These are phyloP conservation scores for Xylariaceae sp. DNA, from an alignment of 2,329 filamentous ascomycete genomes.

Conservation along the genomic window DNA sequence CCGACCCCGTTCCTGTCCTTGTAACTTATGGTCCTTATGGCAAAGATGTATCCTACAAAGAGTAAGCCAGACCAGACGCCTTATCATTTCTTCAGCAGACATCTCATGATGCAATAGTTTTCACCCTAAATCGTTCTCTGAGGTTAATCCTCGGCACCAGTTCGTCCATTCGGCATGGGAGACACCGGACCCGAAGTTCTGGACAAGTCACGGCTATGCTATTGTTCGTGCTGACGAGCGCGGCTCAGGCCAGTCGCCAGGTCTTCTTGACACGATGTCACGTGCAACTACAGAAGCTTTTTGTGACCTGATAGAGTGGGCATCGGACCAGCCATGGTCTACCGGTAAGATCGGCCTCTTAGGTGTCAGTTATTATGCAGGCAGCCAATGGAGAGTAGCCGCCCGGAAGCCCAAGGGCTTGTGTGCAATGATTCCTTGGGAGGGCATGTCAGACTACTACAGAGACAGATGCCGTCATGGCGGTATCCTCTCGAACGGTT, in stretches of 20 bases:
- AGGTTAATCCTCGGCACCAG: slow-evolving; percentile 52
- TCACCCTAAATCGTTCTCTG: slow-evolving; percentile 37
- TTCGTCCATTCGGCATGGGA: slow-evolving; percentile 56
- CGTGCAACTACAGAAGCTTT: slow-evolving; percentile 44
- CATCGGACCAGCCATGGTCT: slow-evolving; percentile 43
- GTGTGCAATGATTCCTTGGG: slow-evolving; percentile 44
- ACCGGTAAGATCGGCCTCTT: slow-evolving; percentile 45
- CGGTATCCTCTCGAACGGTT: slow-evolving; percentile 52
- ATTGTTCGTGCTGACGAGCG: slow-evolving; percentile 51
- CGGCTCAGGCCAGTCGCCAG: slow-evolving; percentile 45
- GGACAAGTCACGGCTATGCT: slow-evolving; percentile 52
- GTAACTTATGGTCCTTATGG: slow-evolving; percentile 72
- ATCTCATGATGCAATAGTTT: slow-evolving; percentile 22
- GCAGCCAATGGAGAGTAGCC: slow-evolving; percentile 47
- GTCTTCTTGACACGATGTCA: slow-evolving; percentile 48
- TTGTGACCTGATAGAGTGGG: slow-evolving; percentile 48
- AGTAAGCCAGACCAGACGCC: slow-evolving; percentile 5
- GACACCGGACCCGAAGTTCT: slow-evolving; percentile 54
- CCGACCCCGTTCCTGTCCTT: slow-evolving; percentile 50
- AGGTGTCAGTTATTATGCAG: slow-evolving; percentile 47
- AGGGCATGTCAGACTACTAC: slow-evolving; percentile 50
- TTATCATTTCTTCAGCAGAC: background rate
- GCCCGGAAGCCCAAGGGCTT: slow-evolving; percentile 44
- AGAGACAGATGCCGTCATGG: slow-evolving; percentile 57
- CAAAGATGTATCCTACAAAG: slow-evolving; percentile 64